These are phyloP conservation scores for Xylariaceae sp. DNA, from an alignment of 2,329 filamentous ascomycete species.

Conservation along the genomic window DNA sequence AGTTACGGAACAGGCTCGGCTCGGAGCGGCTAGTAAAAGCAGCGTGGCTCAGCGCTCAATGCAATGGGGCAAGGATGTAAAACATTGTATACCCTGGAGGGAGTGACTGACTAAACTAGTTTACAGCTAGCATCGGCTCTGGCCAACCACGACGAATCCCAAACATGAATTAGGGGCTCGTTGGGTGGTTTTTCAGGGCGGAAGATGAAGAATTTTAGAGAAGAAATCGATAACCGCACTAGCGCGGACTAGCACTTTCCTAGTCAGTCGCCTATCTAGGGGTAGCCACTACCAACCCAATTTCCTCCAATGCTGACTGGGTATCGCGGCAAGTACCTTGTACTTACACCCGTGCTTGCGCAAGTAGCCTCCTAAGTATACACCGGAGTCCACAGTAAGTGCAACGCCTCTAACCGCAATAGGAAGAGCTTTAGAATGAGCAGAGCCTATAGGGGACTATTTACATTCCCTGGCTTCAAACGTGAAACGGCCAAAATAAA, in stretches of 20 bases:
- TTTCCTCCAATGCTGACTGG: conserved; percentile 3
- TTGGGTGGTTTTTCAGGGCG: conserved; percentile 4
- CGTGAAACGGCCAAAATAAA: conserved; percentile 18
- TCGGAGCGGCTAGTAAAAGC: no score
- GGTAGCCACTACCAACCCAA: conserved; percentile 1
- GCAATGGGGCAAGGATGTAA: no score
- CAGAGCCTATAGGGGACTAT: not conserved
- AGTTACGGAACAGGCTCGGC: no score
- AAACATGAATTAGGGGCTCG: not conserved
- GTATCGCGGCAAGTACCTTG: no score
- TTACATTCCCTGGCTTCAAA: conserved; percentile 7
- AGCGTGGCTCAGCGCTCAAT: no score
- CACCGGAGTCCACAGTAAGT: no score
- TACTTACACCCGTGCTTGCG: no score
- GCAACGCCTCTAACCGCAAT: no score
- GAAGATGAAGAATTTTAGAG: conserved; percentile 9
- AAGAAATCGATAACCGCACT: conserved; percentile 3
- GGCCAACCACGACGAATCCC: conserved; percentile 9
- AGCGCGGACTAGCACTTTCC: not conserved
- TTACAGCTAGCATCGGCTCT: not conserved
- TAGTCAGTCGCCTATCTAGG: not conserved
- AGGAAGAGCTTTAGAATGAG: no score
- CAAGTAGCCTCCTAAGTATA: no score
- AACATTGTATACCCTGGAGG: not conserved
- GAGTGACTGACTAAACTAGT: not conserved